A percentile compares a stretch with the other conserved stretches of the same genome.
Evolutionary conservation across 768 basidiomycete genomes (phyloP).

Genomic region (Lactarius indigo): DNA sequence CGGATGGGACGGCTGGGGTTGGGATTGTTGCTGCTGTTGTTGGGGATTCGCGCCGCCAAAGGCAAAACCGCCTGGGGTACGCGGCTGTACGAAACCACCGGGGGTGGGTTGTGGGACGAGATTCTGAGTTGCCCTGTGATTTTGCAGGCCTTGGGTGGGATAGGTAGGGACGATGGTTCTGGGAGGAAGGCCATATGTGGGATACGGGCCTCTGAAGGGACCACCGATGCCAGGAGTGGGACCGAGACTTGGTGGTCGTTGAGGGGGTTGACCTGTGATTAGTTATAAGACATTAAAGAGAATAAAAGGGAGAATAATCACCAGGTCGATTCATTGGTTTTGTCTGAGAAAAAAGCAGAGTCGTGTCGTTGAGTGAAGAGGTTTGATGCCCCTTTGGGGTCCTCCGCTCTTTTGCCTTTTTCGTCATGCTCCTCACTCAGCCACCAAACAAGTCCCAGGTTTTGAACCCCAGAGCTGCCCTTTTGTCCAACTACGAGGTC

Average conservation of each 20-base stretch:
- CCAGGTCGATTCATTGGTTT: constrained; percentile 37
- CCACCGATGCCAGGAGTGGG: constrained; percentile 59
- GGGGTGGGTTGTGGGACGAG: constrained; percentile 58
- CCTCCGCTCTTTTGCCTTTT: constrained; percentile 12
- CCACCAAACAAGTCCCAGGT: background rate
- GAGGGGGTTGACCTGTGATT: constrained; percentile 69
- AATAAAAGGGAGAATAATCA: constrained; percentile 18
- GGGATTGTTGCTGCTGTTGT: constrained; percentile 38
- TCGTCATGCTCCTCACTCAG: background rate
- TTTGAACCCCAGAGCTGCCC: constrained; percentile 59
- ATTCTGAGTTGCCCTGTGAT: constrained; percentile 57
- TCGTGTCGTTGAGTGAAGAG: background rate
- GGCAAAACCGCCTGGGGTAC: constrained; percentile 59
- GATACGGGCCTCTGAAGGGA: constrained; percentile 56
- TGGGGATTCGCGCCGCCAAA: constrained; percentile 58
- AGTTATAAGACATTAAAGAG: constrained; percentile 13
- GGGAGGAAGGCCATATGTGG: constrained; percentile 60
- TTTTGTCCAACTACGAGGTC: constrained; percentile 89
- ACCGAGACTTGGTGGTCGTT: constrained; percentile 71
- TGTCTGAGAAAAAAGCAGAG: background rate
- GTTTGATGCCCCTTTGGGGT: constrained; percentile 13
- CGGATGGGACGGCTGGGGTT: constrained; percentile 33
- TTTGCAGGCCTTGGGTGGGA: constrained; percentile 46
- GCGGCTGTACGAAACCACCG: constrained; percentile 56
- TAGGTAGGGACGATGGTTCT: constrained; percentile 54